Evolutionary conservation across 257 asterid genomes (phyloP).

Genomic region (Eucommia ulmoides): DNA sequence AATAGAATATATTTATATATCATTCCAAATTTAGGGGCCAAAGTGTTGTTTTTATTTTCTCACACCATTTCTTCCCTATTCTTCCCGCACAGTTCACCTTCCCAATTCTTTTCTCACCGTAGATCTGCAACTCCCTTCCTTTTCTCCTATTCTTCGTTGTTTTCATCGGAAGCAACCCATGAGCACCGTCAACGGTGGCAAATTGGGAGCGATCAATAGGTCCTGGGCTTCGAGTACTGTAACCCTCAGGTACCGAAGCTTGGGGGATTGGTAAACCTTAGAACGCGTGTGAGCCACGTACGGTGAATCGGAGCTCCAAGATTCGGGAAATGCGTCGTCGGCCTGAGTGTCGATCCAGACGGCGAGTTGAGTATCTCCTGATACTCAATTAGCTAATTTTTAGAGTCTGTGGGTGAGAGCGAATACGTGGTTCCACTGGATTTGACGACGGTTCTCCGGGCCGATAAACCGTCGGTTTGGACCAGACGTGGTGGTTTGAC

Average conservation of each 20-base stretch:
- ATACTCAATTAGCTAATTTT: conserved; percentile 37
- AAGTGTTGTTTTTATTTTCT: no score
- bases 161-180: conserved; percentile 76
- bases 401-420: conserved; percentile 54
- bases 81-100: no score
- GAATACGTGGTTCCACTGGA: conserved; percentile 79
- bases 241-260: conserved; percentile 78
- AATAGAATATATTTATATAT: no score
- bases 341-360: conserved; percentile 98
- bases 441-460: conserved; percentile 37
- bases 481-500: conserved; percentile 24
- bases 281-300: conserved; percentile 73
- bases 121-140: no score
- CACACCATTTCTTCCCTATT: no score
- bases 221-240: conserved; percentile 87
- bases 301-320: conserved; percentile 70
- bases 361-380: conserved; percentile 79
- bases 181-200: conserved; percentile 71
- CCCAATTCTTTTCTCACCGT: no score
- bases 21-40: no score
- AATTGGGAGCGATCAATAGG: conserved; percentile 60
- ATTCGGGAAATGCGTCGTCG: conserved; percentile 89
- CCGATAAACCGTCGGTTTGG: conserved; percentile 41
- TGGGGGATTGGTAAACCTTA: conserved; percentile 90
- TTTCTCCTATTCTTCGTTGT: conserved; percentile 62